Conservation (phyloP, 139 green algal species). For the Desmodesmus armatus region DNA sequence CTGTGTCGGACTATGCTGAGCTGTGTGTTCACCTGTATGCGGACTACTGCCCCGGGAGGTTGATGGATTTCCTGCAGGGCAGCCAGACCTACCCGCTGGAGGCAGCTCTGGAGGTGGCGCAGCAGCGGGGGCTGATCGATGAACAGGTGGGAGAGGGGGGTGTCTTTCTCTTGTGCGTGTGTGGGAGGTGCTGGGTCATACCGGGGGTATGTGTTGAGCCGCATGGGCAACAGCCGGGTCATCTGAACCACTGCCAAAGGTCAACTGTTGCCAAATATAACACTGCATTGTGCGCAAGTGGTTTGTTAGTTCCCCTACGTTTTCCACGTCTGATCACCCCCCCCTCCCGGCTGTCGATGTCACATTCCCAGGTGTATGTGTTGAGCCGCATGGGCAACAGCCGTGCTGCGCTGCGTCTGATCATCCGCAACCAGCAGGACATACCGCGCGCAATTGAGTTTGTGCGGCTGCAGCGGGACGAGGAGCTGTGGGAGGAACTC, state of each 20-base stretch:
- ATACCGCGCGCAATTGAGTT: slow-evolving; percentile 95
- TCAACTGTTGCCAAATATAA: no score
- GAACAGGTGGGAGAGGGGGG: slow-evolving; percentile 77
- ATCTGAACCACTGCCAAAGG: no score
- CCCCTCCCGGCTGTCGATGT: neutral
- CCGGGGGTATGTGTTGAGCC: slow-evolving; percentile 89
- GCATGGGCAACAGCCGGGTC: slow-evolving; percentile 91
- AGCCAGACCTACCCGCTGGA: slow-evolving; percentile 89
- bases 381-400: slow-evolving; percentile 91
- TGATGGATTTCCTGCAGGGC: slow-evolving; percentile 86
- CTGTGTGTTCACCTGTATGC: slow-evolving; percentile 92
- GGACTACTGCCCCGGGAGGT: slow-evolving; percentile 72
- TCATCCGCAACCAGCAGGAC: slow-evolving; percentile 89
- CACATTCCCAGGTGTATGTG: slow-evolving; percentile 83
- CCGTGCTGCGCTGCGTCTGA: slow-evolving; percentile 83
- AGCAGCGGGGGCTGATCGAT: slow-evolving; percentile 67
- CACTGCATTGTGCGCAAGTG: neutral
- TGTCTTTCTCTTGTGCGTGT: no score
- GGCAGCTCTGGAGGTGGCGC: slow-evolving; percentile 78
- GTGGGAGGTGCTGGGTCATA: no score
- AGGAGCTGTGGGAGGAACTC: slow-evolving; percentile 95
- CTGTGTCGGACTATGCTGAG: slow-evolving; percentile 68
- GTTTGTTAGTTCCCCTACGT: no score
- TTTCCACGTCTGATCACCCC: neutral
- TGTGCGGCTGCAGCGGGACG: slow-evolving; percentile 84